Conservation (phyloP, 2,329 filamentous ascomycete species). For the Rosellinia necatrix region DNA sequence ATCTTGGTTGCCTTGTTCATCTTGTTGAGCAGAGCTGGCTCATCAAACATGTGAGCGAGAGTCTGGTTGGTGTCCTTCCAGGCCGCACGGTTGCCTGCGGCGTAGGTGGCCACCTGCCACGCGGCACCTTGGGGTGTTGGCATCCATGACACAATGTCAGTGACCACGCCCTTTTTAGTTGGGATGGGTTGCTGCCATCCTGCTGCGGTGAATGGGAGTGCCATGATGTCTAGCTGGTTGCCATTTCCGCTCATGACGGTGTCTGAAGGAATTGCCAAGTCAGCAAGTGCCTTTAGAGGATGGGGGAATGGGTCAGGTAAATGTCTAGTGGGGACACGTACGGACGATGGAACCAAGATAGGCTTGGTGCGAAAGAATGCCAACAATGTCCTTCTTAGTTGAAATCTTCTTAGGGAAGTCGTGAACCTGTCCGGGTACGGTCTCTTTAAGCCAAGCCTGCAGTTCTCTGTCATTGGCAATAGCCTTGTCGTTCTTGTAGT, state of each 20-base stretch:
- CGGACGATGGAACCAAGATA: slow-evolving; percentile 42
- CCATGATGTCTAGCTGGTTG: slow-evolving; percentile 39
- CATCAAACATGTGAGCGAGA: slow-evolving; percentile 48
- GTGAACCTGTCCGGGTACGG: slow-evolving; percentile 42
- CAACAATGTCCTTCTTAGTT: slow-evolving; percentile 41
- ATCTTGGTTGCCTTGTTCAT: slow-evolving; percentile 40
- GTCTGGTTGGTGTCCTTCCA: slow-evolving; percentile 43
- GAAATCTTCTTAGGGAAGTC: slow-evolving; percentile 46
- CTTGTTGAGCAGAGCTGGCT: slow-evolving; percentile 39
- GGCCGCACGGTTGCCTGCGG: slow-evolving; percentile 48
- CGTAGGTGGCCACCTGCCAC: slow-evolving; percentile 44
- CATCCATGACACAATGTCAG: slow-evolving; percentile 40
- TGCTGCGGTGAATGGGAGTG: slow-evolving; percentile 49
- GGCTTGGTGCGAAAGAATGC: slow-evolving; percentile 48
- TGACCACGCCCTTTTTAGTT: slow-evolving; percentile 45
- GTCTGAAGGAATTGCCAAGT: slow-evolving; percentile 35
- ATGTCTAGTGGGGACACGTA: slow-evolving; percentile 1
- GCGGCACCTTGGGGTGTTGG: slow-evolving; percentile 42
- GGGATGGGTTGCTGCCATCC: slow-evolving; percentile 48
- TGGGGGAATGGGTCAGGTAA: background rate
- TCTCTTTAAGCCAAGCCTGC: slow-evolving; percentile 50
- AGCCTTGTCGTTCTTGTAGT: slow-evolving; percentile 45
- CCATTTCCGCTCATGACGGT: slow-evolving; percentile 50
- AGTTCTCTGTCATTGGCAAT: slow-evolving; percentile 48
- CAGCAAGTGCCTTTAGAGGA: background rate